Base-by-base conservation (phyloP, 306 rosid genomes). In the Cercis canadensis region DNA sequence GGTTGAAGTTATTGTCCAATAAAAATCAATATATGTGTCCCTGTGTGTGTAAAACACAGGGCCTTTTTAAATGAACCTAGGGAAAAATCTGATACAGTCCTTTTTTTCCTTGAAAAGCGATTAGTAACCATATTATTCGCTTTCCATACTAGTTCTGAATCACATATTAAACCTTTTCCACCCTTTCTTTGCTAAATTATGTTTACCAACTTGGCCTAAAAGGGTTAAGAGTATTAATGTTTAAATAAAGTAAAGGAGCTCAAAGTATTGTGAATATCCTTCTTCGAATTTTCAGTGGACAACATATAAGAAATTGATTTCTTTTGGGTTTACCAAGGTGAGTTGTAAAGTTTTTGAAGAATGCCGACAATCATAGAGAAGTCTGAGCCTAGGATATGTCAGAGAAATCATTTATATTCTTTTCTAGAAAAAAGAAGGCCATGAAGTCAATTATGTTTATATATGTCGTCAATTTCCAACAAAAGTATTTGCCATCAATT, bases 1-100 rank as follows among this genome's bases (percentile, higher is more conserved):
- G 8, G 65, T 10, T 34, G 67, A 71, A 6, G 34, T 44, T 70
- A 43, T 44, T 49, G 29, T 45, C 57, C n/a, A 16, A 47, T 58
- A 24, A 45, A 58, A 33, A 3, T 24, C 29, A 24, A 24, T 24
- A 24, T 24, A 24, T 24, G 29, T 24, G 2, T 24, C 2, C 29
- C 29, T 24, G 29, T 24, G 1, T 24, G 1, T 24, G 10, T 7
- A 3, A 34, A 50, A 39, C 45, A 8, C 15, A 33, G 64, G 29
- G 12, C 44, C 49, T 17, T 60, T 60, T 4, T 36, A 4, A 33
- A 59, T n/a, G 15, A 36, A 11, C 46, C 14, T 17, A 18, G 4
- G 13, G 17, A 4, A 53, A 53, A 11, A 53, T 19, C 17, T 15
- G 11, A 10, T 0, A 19, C 2, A 53, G 33, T 7, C 13, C 58